These are phyloP conservation scores for Ettlia oleoabundans DNA, from an alignment of 139 green algal species.

Conservation along the genomic window DNA sequence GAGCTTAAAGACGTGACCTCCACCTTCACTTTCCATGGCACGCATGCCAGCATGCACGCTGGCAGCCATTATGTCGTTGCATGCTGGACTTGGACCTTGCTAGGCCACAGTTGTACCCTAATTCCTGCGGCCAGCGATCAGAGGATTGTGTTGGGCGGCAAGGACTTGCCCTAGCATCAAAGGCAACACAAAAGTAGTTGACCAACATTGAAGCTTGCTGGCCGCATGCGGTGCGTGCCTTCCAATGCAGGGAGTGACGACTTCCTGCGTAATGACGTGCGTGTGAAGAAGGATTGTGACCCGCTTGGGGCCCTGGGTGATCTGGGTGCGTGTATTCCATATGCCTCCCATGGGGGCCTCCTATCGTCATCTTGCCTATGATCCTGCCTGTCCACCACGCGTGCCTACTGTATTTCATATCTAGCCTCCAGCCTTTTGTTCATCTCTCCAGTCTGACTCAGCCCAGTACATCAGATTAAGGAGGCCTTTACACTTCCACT, in stretches of 20 bases:
- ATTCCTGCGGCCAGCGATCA: not conserved
- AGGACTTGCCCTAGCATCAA: not conserved
- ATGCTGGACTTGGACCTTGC: not conserved
- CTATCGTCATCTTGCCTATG: not conserved
- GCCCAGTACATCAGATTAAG: no score
- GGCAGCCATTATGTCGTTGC: not conserved
- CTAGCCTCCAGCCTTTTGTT: no score
- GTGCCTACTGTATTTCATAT: no score
- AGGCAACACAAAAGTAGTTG: no score
- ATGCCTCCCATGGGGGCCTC: not conserved
- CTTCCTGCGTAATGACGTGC: slow-evolving; percentile 29
- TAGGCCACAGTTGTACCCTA: not conserved
- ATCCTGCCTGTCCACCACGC: not conserved
- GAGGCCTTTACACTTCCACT: no score
- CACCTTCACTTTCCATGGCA: slow-evolving; percentile 42
- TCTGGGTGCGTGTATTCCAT: slow-evolving; percentile 11
- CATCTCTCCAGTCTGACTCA: no score
- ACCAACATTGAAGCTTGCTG: no score
- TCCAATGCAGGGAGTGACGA: not conserved
- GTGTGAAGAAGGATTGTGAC: slow-evolving; percentile 12
- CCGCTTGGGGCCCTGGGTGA: slow-evolving; percentile 34
- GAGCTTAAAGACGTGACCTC: slow-evolving; percentile 31
- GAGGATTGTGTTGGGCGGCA: not conserved
- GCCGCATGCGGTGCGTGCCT: no score
- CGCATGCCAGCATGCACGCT: not conserved